These are phyloP conservation scores for Striga asiatica DNA, from an alignment of 257 asterid genomes.

Conservation along the genomic window DNA sequence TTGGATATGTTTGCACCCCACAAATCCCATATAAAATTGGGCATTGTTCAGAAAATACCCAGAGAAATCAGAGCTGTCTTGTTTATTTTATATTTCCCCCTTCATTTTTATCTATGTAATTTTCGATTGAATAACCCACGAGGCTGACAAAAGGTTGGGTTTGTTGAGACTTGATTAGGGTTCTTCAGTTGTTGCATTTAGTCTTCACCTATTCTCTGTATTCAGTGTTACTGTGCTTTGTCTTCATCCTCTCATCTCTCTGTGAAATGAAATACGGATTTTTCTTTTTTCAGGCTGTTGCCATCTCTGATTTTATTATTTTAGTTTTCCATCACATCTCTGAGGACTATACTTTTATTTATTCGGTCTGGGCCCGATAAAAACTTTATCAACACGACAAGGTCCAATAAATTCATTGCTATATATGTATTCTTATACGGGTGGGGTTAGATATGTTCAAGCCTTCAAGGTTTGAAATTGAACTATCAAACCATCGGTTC, in stretches of 20 bases:
- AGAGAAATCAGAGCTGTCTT: too few species aligned
- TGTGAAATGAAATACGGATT: constrained; percentile 18
- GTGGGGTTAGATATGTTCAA: too few species aligned
- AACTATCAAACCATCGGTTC: too few species aligned
- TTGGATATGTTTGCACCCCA: too few species aligned
- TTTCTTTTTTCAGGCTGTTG: neutral
- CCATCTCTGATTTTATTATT: too few species aligned
- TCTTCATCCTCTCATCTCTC: constrained; percentile 5
- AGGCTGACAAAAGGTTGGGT: constrained; percentile 9
- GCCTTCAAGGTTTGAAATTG: too few species aligned
- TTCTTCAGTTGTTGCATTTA: neutral
- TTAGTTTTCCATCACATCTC: constrained; percentile 15
- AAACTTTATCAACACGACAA: too few species aligned
- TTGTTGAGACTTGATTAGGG: neutral
- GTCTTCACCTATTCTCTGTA: constrained; percentile 1
- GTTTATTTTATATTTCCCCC: neutral
- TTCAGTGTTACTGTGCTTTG: neutral
- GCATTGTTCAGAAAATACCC: too few species aligned
- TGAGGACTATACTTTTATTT: neutral
- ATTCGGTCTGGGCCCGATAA: too few species aligned
- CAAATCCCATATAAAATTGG: too few species aligned
- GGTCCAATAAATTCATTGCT: too few species aligned
- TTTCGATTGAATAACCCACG: constrained; percentile 8
- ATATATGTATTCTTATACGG: too few species aligned
- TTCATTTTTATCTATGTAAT: neutral